phyloP scores from a whole-genome alignment of 805 yeast genomes.

The Lachancea kluyveri region DNA sequence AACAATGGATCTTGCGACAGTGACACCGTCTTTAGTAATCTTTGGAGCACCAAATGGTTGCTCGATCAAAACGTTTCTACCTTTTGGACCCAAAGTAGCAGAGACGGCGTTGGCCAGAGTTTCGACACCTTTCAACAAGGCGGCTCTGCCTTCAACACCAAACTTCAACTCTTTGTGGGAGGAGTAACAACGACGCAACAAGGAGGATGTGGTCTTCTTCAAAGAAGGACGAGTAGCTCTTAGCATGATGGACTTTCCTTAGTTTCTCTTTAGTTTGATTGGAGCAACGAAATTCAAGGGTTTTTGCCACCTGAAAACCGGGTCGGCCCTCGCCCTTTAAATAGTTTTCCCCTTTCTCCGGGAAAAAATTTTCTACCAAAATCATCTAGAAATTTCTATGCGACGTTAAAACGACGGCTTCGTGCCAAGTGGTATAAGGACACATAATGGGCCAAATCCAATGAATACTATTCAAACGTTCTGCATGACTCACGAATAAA shows the following conservation, averaged over 20 bases:
- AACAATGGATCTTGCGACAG: conserved; percentile 83
- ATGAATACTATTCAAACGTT: no score
- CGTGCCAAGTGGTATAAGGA: no score
- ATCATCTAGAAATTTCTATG: conserved; percentile 7
- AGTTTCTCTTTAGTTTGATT: no score
- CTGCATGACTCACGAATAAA: no score
- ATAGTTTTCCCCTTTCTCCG: conserved; percentile 1
- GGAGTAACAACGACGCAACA: conserved; percentile 29
- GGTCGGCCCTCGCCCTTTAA: no score
- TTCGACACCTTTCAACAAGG: conserved; percentile 88
- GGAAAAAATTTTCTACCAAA: conserved; percentile 6
- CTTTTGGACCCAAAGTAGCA: conserved; percentile 96
- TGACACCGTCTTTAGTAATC: conserved; percentile 98
- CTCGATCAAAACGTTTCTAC: conserved; percentile 93
- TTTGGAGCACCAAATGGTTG: conserved; percentile 96
- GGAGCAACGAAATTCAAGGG: no score
- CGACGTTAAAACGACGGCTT: no score
- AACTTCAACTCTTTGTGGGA: conserved; percentile 90
- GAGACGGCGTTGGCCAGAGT: conserved; percentile 94
- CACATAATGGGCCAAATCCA: no score
- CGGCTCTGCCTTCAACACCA: conserved; percentile 96
- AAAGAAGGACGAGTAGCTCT: conserved; percentile 8
- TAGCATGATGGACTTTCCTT: conserved; percentile 4
- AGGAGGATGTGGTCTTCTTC: conserved; percentile 4
- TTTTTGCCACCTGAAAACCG: no score